Base-by-base conservation (phyloP, 169 alveolate species). In the Plasmodium vinckei region DNA sequence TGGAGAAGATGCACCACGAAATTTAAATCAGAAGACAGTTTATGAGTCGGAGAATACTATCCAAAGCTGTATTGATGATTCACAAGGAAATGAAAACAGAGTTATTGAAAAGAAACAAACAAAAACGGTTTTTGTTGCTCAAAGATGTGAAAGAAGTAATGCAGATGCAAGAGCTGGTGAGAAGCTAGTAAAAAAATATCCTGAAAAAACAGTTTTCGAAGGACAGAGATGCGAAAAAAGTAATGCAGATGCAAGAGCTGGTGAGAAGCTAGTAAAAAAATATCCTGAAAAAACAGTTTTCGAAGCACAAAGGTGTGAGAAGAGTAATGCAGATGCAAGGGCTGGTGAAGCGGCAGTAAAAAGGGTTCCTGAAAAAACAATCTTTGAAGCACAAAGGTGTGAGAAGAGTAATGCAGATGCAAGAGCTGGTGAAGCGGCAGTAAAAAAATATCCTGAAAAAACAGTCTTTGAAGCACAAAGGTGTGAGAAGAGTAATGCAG, bases 191-290 rank as follows among this genome's bases (percentile, higher is more conserved):
- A 10, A 12, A 12, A 59, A 59, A 44, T 0, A 0, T 12, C 69
- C 86, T 1, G 59, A 27, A 42, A 72, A 72, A 25, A 72, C 70
- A 6, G 33, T 72, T 54, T 72, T 72, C 15, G 84, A 53, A 6
- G 46, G 72, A 2, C 64, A 72, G 5, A 9, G 25, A 10, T 42
- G 87, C 12, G 87, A 72, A 9, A 57, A 17, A 7, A 56, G 87
- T 39, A 56, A 12, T 5, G 87, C 72, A 59, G 87, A 72, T 72
- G 87, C 87, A 54, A 5, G 87, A n/a, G 86, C 86, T 13, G 19
- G 86, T 21, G 86, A 69, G 7, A 21, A 0, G 19, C 6, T 69
- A 9, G 47, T 51, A 17, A 44, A 69, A 25, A 69, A 46, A 15
- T 42, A 21, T 13, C 21, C 59, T 1, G 86, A 57, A 17, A 72